These are phyloP conservation scores for Hamamelis virginiana DNA, from an alignment of 164 flowering plant species.

Conservation along the genomic window DNA sequence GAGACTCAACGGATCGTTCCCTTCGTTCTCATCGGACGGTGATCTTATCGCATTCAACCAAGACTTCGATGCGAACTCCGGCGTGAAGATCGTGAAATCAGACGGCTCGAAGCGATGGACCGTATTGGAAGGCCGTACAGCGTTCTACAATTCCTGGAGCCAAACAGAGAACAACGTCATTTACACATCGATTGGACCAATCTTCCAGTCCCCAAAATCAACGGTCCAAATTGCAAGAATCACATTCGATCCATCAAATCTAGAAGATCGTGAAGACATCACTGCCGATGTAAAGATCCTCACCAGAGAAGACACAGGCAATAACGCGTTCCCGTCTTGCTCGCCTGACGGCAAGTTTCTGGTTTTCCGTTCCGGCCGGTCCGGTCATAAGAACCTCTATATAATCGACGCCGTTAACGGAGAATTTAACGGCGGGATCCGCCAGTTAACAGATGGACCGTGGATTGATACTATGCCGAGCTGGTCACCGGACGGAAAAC, in stretches of 20 bases:
- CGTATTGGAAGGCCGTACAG: constrained; percentile 39
- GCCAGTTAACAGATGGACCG: constrained; percentile 71
- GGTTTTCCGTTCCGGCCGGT: constrained; percentile 77
- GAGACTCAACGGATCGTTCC: constrained; percentile 64
- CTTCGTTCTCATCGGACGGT: constrained; percentile 59
- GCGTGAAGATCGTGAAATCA: constrained; percentile 51
- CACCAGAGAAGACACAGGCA: constrained; percentile 67
- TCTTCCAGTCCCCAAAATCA: constrained; percentile 44
- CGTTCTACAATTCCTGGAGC: constrained; percentile 73
- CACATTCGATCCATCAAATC: constrained; percentile 35
- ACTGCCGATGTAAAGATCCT: constrained; percentile 48
- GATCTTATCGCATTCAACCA: constrained; percentile 54
- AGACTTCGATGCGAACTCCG: constrained; percentile 41
- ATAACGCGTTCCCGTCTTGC: constrained; percentile 83
- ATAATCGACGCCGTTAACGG: constrained; percentile 72
- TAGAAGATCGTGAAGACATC: constrained; percentile 40
- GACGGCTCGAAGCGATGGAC: constrained; percentile 77
- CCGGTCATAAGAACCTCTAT: constrained; percentile 79
- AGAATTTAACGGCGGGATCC: constrained; percentile 57
- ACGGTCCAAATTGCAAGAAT: constrained; percentile 83
- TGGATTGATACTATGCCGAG: constrained; percentile 95
- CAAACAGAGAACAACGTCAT: constrained; percentile 55
- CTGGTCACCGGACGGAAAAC: constrained; percentile 84
- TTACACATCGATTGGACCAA: constrained; percentile 73
- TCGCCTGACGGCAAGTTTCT: constrained; percentile 79